Evolutionary conservation across 1,284 basidiomycete genomes (phyloP), one percentile per base, ranked within the genome.

Genomic region (Rhodotorula sp.): DNA sequence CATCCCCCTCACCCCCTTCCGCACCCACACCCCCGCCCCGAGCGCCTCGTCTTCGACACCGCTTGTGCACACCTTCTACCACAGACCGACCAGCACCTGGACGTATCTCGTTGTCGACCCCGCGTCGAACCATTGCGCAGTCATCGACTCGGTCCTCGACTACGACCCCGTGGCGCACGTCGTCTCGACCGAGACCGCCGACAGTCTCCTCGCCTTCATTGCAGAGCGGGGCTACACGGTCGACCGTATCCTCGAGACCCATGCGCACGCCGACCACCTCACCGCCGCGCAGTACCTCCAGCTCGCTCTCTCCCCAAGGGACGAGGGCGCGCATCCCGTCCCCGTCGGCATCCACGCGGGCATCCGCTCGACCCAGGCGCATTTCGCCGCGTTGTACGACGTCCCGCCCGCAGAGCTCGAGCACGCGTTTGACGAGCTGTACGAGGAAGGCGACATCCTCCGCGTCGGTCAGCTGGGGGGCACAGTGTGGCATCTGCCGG

Each of bases 71-170:
- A 73, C 72, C 61, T 80, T 81, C 71, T 81, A 73, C 65, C 77
- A 81, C 64, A 48, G 69, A 5, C 55, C 73, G 2, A 78, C 76
- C 3, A 61, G 72, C 2, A 80, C 79, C 19, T 81, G 78, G 76
- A 77, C 75, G 4, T 81, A 79, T 62, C 65, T 81, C 56, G 73
- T 79, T 57, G 76, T 75, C 25, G 69, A 72, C 65, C 75, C 78
- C 0, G 32, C 57, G 2, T 71, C 79, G 0, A 58, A 62, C 29
- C 41, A 71, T 32, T 73, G 75, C 21, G 67, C 79, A 56, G 56
- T 80, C 55, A 75, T 81, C 59, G 80, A 81, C 59, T 76, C 80
- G 5, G 78, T 76, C 27, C 75, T 81, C 61, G 78, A 80, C 69
- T 80, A 73, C 56, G 78, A 80, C 56, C 69, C 73, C 0, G 58